Conservation (phyloP, 2,329 filamentous ascomycete genomes). For the Verticillium isaacii region DNA sequence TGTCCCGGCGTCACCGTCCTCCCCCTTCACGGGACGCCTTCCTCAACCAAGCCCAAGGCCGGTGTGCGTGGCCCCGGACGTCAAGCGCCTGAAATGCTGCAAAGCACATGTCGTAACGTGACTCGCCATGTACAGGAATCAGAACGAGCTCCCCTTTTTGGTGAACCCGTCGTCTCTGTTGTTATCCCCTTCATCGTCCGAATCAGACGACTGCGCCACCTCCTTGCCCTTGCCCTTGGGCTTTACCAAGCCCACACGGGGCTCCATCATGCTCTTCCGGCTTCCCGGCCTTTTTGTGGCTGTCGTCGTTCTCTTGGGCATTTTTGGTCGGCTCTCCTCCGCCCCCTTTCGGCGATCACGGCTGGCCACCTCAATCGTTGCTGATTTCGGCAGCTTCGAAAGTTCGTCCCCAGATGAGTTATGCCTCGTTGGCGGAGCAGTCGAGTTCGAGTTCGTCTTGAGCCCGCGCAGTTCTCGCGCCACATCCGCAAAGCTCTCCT, state of each 20-base stretch:
- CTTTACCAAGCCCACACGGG: conserved; percentile 26
- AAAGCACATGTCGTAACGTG: not conserved
- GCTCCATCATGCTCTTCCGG: conserved; percentile 37
- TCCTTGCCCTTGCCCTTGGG: conserved; percentile 45
- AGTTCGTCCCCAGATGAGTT: conserved; percentile 46
- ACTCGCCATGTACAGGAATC: not conserved
- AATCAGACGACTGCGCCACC: conserved; percentile 26
- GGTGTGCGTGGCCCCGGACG: not conserved
- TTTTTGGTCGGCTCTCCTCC: conserved; percentile 17
- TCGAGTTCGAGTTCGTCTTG: conserved; percentile 39
- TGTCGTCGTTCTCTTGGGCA: conserved; percentile 18
- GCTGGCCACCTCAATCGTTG: conserved; percentile 29
- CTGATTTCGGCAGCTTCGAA: conserved; percentile 13
- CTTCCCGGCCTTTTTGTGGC: conserved; percentile 27
- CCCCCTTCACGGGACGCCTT: not conserved
- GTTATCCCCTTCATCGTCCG: conserved; percentile 25
- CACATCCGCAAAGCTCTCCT: conserved; percentile 87
- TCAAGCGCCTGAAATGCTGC: not conserved
- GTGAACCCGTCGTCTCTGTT: conserved; percentile 22
- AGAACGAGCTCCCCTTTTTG: conserved; percentile 39
- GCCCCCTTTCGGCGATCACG: conserved; percentile 19
- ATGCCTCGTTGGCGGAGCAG: conserved; percentile 41
- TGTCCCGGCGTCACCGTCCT: too few relatives aligned
- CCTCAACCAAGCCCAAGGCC: not conserved
- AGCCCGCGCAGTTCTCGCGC: conserved; percentile 71